Evolutionary conservation across 75 land plant species (phyloP), one percentile per base, ranked within the genome.

Genomic region (Cunninghamia lanceolata): DNA sequence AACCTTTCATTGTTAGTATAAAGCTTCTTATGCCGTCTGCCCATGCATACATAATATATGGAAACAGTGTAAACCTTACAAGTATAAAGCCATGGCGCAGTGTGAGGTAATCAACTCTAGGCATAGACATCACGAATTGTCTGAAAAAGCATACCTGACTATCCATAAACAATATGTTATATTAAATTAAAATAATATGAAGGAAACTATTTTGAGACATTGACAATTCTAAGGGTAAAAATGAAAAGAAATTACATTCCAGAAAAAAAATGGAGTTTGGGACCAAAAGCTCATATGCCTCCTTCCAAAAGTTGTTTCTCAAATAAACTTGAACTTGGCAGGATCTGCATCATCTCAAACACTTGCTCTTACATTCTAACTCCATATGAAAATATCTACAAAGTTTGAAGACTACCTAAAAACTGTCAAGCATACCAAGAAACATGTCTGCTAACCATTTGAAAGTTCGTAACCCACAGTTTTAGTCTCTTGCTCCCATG

Each of bases 61-160:
- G 30, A 71, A 40, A 66, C 0, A 28, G 30, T 66, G 30, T 66
- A 53, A 85, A 73, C 85, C 95, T 89, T 53, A 97, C 99, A 82
- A 70, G 73, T 84, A 97, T 92, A 87, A 97, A 97, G 0, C 97
- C 97, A 89, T 96, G 88, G n/a, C 99, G 94, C 82, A 97, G 83
- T 38, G 97, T 92, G 85, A 94, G 78, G 88, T 96, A 98, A 83
- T 98, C 99, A 19, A 92, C 87, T 84, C 85, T 94, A 0, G 88
- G 95, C n/a, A n/a, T n/a, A n/a, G n/a, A n/a, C n/a, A n/a, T n/a
- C n/a, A n/a, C n/a, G n/a, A n/a, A n/a, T n/a, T n/a, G n/a, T 4
- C 94, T 89, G 53, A 97, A 95, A 85, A 95, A 95, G 85, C 97
- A 89, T 86, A 88, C 89, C 99, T 95, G 90, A 84, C 92, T 70